Base-by-base conservation (phyloP, 441 rosid species). In the Eruca vesicaria region DNA sequence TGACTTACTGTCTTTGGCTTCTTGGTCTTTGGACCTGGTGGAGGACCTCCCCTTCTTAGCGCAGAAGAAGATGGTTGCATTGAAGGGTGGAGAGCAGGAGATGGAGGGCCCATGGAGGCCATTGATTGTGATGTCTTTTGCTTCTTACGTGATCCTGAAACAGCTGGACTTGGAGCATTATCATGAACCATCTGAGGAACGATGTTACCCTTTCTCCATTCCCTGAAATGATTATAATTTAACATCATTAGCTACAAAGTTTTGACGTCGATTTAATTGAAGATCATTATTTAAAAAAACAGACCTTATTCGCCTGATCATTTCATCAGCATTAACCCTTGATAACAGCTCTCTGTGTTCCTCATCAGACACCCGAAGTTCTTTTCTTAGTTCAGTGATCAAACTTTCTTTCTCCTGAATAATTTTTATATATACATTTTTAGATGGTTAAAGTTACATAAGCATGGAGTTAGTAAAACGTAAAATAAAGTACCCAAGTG, bases 291-390 rank as follows among this genome's bases (percentile, higher is more conserved):
- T 12, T 1, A 7, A 26, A 7, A 26, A 66, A 73, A 59, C 82
- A 80, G 45, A 96, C 99, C 99, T 94, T 87, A 96, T 96, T 76
- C 93, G 86, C 67, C 83, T 83, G 77, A 96, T 90, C 67, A 85
- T 80, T 72, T 96, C 97, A 79, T 96, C 99, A 21, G 95, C 83
- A 79, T 94, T 87, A 78, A 90, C 98, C 85, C 92, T 85, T 56
- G 97, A 81, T 52, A 96, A 81, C 56, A 94, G 90, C 83, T 85
- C 92, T 74, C 98, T 86, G 69, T 96, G 98, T 83, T 96, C 98
- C 85, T 94, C 96, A 84, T 96, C 98, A 74, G 99, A 92, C 50
- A 96, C 98, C 78, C 98, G 87, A 68, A 96, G 86, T 84, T 96
- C 99, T 83, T 87, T 92, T 81, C 99, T 85, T 18, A 96, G 94